Base-by-base conservation (phyloP, 164 flowering plant species). In the Stephania japonica region DNA sequence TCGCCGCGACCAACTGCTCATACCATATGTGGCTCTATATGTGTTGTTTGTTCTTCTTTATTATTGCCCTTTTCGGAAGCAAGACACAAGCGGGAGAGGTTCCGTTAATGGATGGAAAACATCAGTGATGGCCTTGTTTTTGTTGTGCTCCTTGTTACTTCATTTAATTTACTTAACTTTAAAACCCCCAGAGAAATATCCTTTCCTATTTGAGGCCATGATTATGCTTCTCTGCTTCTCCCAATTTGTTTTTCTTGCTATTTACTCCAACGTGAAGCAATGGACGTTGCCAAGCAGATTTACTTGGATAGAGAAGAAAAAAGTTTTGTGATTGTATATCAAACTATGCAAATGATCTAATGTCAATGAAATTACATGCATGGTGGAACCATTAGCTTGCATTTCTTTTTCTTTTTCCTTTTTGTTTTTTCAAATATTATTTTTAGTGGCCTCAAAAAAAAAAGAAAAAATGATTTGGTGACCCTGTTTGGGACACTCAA, bases 161-260 rank as follows among this genome's bases (percentile, higher is more conserved):
- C 97, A 92, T 75, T 26, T 86, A 26, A 65, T 86, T 47, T 92
- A 94, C 83, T 43, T 92, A 62, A 81, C 81, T 14, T 66, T 85
- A 69, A 74, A 42, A 53, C 95, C 98, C 70, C 98, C 97, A 11
- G 56, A 79, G 61, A 88, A 80, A 79, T 91, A 91, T 71, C 97
- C 97, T 63, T 94, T 82, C 83, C 87, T 94, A 67, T 87, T 92
- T 78, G 95, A 94, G 77, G 97, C 98, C 16, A 16, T 91, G 56
- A 90, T 94, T 73, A 91, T 92, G 97, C 79, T 87, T 68, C 80
- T 92, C 25, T 89, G 97, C 78, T 93, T 90, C 82, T 82, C 83
- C 21, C 92, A 90, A 73, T 91, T 91, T 79, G 49, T 84, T 14
- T 47, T 76, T 24, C 76, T 90, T 70, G 61, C 85, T 53, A 23